Evolutionary conservation across 2,329 filamentous ascomycete genomes (phyloP).

Genomic region (Cladosporium halotolerans): DNA sequence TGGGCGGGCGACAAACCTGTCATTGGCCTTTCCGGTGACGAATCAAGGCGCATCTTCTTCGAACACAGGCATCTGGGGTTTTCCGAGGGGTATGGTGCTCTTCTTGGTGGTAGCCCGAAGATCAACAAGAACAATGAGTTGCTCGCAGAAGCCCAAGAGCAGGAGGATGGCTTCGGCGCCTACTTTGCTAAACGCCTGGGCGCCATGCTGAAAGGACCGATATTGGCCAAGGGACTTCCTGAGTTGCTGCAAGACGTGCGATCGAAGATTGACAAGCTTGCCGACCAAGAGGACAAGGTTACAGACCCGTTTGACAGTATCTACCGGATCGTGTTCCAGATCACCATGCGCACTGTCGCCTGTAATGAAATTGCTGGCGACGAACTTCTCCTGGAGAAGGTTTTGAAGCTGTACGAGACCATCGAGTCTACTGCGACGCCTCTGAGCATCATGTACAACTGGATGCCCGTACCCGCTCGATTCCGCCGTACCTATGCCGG

Average conservation of each 20-base stretch:
- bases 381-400: conserved; percentile 35
- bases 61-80: conserved; percentile 42
- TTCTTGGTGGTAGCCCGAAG: conserved; percentile 27
- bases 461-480: conserved; percentile 42
- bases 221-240: conserved; percentile 31
- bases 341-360: conserved; percentile 53
- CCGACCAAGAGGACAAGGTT: conserved; percentile 28
- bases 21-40: conserved; percentile 40
- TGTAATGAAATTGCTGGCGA: conserved; percentile 49
- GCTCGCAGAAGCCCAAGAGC: conserved; percentile 13
- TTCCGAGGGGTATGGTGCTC: conserved; percentile 35
- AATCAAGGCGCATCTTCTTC: conserved; percentile 40
- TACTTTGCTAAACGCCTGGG: conserved; percentile 25
- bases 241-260: conserved; percentile 40
- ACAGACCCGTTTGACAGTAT: conserved; percentile 51
- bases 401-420: conserved; percentile 41
- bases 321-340: conserved; percentile 48
- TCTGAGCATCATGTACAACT: conserved; percentile 47
- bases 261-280: conserved; percentile 34
- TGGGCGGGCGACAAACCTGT: conserved; percentile 42
- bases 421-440: conserved; percentile 43
- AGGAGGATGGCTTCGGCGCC: conserved; percentile 10
- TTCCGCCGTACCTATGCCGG: conserved; percentile 42
- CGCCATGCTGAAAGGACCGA: conserved; percentile 23
- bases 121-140: conserved; percentile 21